Conservation (phyloP, 305 asterid species). For the Vinca major region DNA sequence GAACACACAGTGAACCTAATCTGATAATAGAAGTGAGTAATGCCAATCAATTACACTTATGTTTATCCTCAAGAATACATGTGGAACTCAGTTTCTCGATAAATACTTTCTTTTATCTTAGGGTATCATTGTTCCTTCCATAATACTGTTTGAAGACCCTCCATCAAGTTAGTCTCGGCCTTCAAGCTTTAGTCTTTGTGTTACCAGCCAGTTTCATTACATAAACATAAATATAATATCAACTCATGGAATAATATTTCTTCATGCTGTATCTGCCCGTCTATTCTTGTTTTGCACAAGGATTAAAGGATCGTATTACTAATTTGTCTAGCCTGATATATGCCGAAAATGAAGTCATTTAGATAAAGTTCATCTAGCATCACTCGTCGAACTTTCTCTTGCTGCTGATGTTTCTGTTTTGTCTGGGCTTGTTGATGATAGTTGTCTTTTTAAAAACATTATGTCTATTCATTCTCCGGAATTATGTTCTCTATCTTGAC, state of each 20-base stretch:
- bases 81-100: background rate
- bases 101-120: background rate
- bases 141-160: background rate
- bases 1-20: background rate
- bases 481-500: background rate
- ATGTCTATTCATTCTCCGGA: background rate
- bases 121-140: background rate
- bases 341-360: background rate
- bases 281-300: background rate
- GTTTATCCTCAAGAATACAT: background rate
- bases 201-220: background rate
- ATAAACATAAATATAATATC: background rate
- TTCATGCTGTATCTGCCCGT: background rate
- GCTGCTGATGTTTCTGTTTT: background rate
- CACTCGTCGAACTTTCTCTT: slow-evolving; percentile 1
- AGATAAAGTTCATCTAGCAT: background rate
- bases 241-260: background rate
- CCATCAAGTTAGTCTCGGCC: background rate
- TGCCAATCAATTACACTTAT: background rate
- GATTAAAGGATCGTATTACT: background rate
- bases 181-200: background rate
- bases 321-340: background rate
- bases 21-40: background rate
- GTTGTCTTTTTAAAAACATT: background rate
- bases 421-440: background rate